A percentile compares a stretch with the other conserved stretches of the same genome.
Evolutionary conservation across 2,329 filamentous ascomycete genomes (phyloP).

Genomic region (Mycosphaerelloides madeirae): DNA sequence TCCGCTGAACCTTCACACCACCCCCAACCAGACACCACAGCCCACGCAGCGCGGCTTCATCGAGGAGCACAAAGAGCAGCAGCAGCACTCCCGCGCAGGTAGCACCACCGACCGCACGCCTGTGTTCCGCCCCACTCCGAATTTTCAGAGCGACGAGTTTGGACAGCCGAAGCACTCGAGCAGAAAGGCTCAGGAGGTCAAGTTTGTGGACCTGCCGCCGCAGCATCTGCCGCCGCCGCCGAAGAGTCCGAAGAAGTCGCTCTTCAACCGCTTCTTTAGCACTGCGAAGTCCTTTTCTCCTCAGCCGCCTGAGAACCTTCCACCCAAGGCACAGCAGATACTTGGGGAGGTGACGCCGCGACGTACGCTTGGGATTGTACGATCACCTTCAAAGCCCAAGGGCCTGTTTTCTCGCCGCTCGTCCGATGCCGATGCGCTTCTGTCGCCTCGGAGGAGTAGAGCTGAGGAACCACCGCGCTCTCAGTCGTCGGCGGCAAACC

Average conservation of each 20-base stretch:
- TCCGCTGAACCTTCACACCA: slow-evolving; percentile 24
- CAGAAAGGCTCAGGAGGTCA: slow-evolving; percentile 9
- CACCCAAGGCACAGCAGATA: slow-evolving; percentile 5
- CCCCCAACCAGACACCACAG: slow-evolving; percentile 19
- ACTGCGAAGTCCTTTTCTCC: too few species aligned
- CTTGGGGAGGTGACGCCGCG: slow-evolving; percentile 1
- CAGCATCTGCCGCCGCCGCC: slow-evolving; percentile 3
- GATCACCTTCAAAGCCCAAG: slow-evolving; percentile 29
- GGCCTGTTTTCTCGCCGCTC: slow-evolving; percentile 18
- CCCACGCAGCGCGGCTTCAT: slow-evolving; percentile 38
- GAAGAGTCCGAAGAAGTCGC: slow-evolving; percentile 8
- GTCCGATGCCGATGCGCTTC: too few species aligned
- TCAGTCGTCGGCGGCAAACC: neutral
- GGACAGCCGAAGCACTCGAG: slow-evolving; percentile 8
- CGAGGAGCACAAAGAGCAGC: slow-evolving; percentile 36
- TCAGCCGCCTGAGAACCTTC: neutral
- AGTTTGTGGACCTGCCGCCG: slow-evolving; percentile 8
- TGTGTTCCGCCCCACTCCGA: slow-evolving; percentile 26
- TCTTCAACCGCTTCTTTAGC: slow-evolving; percentile 1
- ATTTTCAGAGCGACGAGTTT: slow-evolving; percentile 19
- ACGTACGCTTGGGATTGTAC: slow-evolving; percentile 5
- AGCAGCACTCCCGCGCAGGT: slow-evolving; percentile 21
- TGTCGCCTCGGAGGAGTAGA: too few species aligned
- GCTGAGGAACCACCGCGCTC: too few species aligned
- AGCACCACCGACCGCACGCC: slow-evolving; percentile 30